phyloP scores from a whole-genome alignment of 2,329 filamentous ascomycete genomes.

The Phialophora chinensis region DNA sequence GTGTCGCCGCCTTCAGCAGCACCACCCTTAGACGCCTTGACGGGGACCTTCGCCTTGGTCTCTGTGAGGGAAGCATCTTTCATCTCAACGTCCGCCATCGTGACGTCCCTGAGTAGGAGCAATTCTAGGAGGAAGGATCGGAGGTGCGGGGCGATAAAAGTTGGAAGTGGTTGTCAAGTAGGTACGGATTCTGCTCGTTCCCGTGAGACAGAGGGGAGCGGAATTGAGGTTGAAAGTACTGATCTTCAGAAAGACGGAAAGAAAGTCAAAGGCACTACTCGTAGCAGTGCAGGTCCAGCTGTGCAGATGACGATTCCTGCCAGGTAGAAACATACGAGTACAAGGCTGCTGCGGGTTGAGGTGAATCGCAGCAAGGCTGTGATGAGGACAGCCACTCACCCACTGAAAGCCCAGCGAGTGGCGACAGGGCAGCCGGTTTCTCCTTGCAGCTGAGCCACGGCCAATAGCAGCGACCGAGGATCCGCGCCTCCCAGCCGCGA shows the following conservation, averaged over 20 bases:
- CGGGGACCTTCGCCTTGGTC: slow-evolving; percentile 60
- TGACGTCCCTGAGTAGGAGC: slow-evolving; percentile 23
- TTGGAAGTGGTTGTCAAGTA: not conserved
- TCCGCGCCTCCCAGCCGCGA: not conserved
- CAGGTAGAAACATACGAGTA: not conserved
- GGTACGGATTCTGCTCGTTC: not conserved
- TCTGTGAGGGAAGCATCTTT: slow-evolving; percentile 72
- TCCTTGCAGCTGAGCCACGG: not conserved
- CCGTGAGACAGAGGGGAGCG: not conserved
- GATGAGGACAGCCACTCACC: not conserved
- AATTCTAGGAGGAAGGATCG: slow-evolving; percentile 9
- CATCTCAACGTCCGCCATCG: slow-evolving; percentile 97
- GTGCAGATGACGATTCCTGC: not conserved
- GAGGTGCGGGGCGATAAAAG: slow-evolving; percentile 1
- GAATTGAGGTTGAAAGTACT: not conserved
- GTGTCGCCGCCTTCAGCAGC: slow-evolving; percentile 62
- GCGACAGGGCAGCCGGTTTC: not conserved
- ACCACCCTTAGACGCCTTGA: slow-evolving; percentile 63
- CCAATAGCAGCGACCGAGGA: not conserved
- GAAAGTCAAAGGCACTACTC: not conserved
- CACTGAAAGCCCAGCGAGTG: not conserved
- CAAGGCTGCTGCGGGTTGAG: not conserved
- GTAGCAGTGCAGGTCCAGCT: not conserved
- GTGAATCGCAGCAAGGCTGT: not conserved
- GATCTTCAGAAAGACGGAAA: not conserved